Evolutionary conservation across 2,329 filamentous ascomycete genomes (phyloP), one percentile per base, ranked within the genome.

Genomic region (Plectosphaerella cucumerina): DNA sequence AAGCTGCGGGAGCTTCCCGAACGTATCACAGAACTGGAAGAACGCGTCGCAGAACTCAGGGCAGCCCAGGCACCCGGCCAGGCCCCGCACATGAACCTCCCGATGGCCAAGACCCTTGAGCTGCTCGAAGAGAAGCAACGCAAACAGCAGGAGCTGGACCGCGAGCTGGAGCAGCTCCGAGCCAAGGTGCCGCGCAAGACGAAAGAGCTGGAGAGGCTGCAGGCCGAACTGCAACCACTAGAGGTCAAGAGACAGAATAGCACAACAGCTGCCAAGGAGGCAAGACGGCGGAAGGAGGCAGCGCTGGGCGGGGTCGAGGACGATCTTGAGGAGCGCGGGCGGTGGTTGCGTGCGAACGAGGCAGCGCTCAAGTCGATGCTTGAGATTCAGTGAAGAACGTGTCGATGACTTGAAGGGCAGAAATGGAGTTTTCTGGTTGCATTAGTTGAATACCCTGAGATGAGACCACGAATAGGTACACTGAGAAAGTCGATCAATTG

Each of bases 271-370:
- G 87, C 87, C n/a, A 80, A 76, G 58, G 88, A 92, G 60, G 87
- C 87, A 12, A 80, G 77, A 65, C 75, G 82, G 61, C 77, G 86
- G 59, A 86, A 84, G 64, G 86, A 90, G 60, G 78, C 78, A 11
- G 78, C 83, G 9, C 70, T 85, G 8, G 81, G 82, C 5, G 86
- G 85, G 6, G 80, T 84, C 41, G 81, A 82, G 15, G 87, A 90
- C 59, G 87, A 92, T 60, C 66, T 91, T 31, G 89, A 92, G 65
- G 85, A 89, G 66, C 78, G 84, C 59, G 89, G 86, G 6, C 75
- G 87, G 57, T 93, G 89, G 89, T 84, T 85, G 69, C 80, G 82
- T 57, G 85, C 84, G 17, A 83, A 82, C n/a, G 87, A 90, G 62
- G 70, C 72, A 9, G 78, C 75, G 12, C 65, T 91, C 65, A 82